Evolutionary conservation across 23 red algal genomes (phyloP), one percentile per base, ranked within the genome.

Genomic region (Gracilaria gracilis): DNA sequence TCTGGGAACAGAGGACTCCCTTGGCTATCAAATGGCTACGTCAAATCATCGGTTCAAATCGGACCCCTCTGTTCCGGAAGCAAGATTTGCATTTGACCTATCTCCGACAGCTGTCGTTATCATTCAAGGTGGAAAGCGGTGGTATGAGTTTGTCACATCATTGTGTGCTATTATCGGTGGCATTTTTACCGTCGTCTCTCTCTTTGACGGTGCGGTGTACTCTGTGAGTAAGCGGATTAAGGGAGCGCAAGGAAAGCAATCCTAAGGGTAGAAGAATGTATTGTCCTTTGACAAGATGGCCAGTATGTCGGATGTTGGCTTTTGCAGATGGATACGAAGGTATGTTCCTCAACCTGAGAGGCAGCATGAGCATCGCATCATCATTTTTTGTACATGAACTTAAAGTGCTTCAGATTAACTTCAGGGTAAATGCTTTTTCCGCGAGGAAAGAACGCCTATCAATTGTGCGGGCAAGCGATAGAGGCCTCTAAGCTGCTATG

Each of bases 121-220:
- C 61, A 87, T 86, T 49, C 93, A 91, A 80, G 93, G 83, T 8
- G 93, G 93, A 19, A 88, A 89, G 74, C 93, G 93, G 14, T 95
- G 93, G 93, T 95, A 95, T 77, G 93, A 95, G 64, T 95, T 95
- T 85, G 77, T 95, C 69, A 95, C 93, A 19, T 90, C 80, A 49
- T 64, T 95, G 58, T 87, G 85, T 34, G 93, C 93, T 1, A 95
- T 95, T 50, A 58, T 95, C 33, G 93, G 93, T 53, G 93, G 93
- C 12, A 84, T 88, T 29, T 95, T 91, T 29, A 91, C 88, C 23
- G 93, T 95, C n/a, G 37, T 95, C 40, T 83, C 81, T 17, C 57
- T 95, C 39, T 74, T 91, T 31, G 93, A 95, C 51, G 93, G 93
- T 48, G 87, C 88, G 0, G 62, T 95, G 70, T 90, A 95, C 53